Conservation (phyloP, 2,329 filamentous ascomycete genomes). For the Ampelomyces quisqualis region DNA sequence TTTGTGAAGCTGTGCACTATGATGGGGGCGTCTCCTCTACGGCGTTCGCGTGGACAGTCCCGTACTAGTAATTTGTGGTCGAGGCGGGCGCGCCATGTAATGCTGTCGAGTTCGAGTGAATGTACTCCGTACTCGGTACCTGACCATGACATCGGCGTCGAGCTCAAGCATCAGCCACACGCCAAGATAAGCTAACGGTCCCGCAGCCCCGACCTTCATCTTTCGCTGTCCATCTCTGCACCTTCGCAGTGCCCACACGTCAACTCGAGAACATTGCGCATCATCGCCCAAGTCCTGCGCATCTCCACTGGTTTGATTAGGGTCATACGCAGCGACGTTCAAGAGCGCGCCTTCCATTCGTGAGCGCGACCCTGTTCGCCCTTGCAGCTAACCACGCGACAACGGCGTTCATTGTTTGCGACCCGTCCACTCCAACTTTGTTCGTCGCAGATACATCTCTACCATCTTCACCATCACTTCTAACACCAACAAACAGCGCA, state of each 20-base stretch:
- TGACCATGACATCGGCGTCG: slow-evolving; percentile 21
- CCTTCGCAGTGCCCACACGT: slow-evolving; percentile 9
- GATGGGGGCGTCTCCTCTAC: too few relatives aligned
- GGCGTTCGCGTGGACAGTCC: too few relatives aligned
- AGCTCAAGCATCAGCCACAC: slow-evolving; percentile 17
- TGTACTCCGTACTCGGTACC: slow-evolving; percentile 11
- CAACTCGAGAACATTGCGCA: slow-evolving; percentile 18
- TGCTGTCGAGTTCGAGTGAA: slow-evolving; percentile 1
- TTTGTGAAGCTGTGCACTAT: too few relatives aligned
- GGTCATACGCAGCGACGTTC: slow-evolving; percentile 1
- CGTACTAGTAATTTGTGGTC: too few relatives aligned
- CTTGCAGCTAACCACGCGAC: slow-evolving; percentile 23
- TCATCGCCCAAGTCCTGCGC: slow-evolving; percentile 11
- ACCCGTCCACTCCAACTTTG: slow-evolving; percentile 10
- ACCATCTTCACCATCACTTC: slow-evolving; percentile 6
- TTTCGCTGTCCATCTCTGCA: slow-evolving; percentile 6
- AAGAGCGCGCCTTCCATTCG: slow-evolving; percentile 6
- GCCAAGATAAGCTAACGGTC: slow-evolving; percentile 8
- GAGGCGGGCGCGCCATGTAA: slow-evolving; percentile 1
- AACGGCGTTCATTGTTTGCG: slow-evolving; percentile 24
- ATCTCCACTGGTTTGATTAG: slow-evolving; percentile 6
- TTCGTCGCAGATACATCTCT: slow-evolving; percentile 14
- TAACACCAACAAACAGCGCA: slow-evolving; percentile 11
- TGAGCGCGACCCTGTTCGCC: slow-evolving; percentile 13
- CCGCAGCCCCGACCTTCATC: slow-evolving; percentile 9